Base-by-base conservation (phyloP, 1,284 basidiomycete genomes). In the Cryptococcus deneoformans region DNA sequence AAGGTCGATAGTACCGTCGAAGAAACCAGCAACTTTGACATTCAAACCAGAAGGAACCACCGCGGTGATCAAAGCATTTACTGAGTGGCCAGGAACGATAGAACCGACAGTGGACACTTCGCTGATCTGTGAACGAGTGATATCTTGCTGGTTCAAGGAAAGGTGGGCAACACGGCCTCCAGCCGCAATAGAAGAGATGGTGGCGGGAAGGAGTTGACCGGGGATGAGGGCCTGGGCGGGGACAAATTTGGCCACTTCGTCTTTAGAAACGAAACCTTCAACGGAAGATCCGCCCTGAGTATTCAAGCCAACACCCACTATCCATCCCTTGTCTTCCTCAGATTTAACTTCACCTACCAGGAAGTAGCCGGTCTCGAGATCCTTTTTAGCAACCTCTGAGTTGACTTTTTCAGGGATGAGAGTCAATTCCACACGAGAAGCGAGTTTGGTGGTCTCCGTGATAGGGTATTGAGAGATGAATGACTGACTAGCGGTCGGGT, bases 241-340 rank as follows among this genome's bases (percentile, higher is more conserved):
- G 6, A 64, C 50, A 50, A 61, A 57, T 79, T 81, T 68, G 77
- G 70, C 29, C 1, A 82, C 81, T 45, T 89, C 86, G 66, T 86
- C 86, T 79, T 86, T 88, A 1, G 86, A 82, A 49, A 94, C 70
- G 75, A 93, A 95, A 24, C 89, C 90, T 54, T 89, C 86, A 35
- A 87, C 76, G 1, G 55, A 59, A 9, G 53, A 63, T 6, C 60
- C 68, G 14, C 61, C 64, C 51, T 74, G 70, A 37, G 86, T 84
- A 10, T 84, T 73, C 20, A 95, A 70, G 1, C 96, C 96, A 39
- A 95, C 80, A 64, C 95, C 90, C 20, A 99, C 82, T 53, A 88
- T 84, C 78, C 95, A 98, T 1, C 95, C 95, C 76, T 97, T 92
- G 69, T 99, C 96, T 79, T 99, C 96, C 38, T 89, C 80, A 67